Evolutionary conservation across 371 early-diverging fungal species (phyloP).

Genomic region (Rhizopus stolonifer): DNA sequence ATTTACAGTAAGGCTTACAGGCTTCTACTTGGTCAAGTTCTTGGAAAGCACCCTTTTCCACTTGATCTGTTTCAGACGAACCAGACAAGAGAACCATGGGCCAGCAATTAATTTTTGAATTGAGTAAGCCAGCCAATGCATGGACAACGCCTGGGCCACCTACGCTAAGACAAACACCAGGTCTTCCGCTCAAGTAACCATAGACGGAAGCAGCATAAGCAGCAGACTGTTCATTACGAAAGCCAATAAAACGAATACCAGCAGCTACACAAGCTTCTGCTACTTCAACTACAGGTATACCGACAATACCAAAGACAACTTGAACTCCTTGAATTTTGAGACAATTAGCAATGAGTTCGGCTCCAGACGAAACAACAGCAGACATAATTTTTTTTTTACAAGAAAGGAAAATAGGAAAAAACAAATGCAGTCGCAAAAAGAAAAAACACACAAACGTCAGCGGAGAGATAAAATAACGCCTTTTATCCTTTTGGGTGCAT

Average conservation of each 20-base stretch:
- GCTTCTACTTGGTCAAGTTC: constrained; percentile 75
- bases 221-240: constrained; percentile 80
- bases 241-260: constrained; percentile 75
- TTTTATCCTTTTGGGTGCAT: neutral
- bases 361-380: constrained; percentile 50
- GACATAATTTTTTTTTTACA: too few species aligned
- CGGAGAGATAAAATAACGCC: neutral
- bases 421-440: constrained; percentile 1
- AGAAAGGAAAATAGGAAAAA: neutral
- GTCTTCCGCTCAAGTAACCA: constrained; percentile 66
- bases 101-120: constrained; percentile 73
- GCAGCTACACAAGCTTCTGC: constrained; percentile 73
- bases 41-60: constrained; percentile 78
- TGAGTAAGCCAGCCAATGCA: constrained; percentile 71
- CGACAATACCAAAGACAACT: constrained; percentile 83
- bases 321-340: constrained; percentile 64
- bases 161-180: constrained; percentile 77
- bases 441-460: neutral
- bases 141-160: constrained; percentile 84
- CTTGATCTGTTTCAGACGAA: constrained; percentile 54
- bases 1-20: constrained; percentile 67
- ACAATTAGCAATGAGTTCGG: constrained; percentile 60
- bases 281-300: constrained; percentile 77
- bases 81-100: constrained; percentile 68
- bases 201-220: constrained; percentile 75